A percentile compares a stretch with the other conserved stretches of the same genome.
These are phyloP conservation scores for Candida silvatica DNA, from an alignment of 805 yeast genomes.

Conservation along the genomic window DNA sequence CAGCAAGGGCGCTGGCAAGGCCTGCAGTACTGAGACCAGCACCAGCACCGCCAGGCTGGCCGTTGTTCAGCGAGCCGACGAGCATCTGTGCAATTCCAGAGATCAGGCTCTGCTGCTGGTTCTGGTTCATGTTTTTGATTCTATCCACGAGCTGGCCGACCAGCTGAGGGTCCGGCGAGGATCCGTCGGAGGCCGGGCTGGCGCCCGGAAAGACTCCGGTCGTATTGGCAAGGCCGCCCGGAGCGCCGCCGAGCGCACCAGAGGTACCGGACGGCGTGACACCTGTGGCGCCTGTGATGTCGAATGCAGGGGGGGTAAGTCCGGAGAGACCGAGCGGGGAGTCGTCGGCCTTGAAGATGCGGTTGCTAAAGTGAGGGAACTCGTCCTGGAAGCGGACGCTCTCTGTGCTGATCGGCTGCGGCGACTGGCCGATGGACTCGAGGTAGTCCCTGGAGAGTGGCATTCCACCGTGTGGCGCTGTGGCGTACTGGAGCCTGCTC, in stretches of 20 bases:
- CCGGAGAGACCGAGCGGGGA: background rate
- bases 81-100: slow-evolving; percentile 10
- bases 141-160: slow-evolving; percentile 13
- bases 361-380: slow-evolving; percentile 15
- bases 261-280: too few relatives aligned
- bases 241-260: background rate
- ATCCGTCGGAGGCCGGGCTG: background rate
- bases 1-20: too few relatives aligned
- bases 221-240: too few relatives aligned
- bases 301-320: background rate
- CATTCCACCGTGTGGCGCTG: slow-evolving; percentile 51
- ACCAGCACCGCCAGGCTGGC: background rate
- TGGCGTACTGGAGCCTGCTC: slow-evolving; percentile 48
- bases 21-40: too few relatives aligned
- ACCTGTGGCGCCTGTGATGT: background rate
- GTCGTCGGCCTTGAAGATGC: slow-evolving; percentile 12
- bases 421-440: too few relatives aligned
- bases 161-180: background rate
- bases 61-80: background rate
- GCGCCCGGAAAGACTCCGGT: too few relatives aligned
- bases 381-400: too few relatives aligned
- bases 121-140: slow-evolving; percentile 16
- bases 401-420: too few relatives aligned
- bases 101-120: slow-evolving; percentile 17
- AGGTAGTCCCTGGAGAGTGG: slow-evolving; percentile 22